A percentile compares a stretch with the other conserved stretches of the same genome.
Conservation (phyloP, 148 eudicot species). For the Diospyros kaki region DNA sequence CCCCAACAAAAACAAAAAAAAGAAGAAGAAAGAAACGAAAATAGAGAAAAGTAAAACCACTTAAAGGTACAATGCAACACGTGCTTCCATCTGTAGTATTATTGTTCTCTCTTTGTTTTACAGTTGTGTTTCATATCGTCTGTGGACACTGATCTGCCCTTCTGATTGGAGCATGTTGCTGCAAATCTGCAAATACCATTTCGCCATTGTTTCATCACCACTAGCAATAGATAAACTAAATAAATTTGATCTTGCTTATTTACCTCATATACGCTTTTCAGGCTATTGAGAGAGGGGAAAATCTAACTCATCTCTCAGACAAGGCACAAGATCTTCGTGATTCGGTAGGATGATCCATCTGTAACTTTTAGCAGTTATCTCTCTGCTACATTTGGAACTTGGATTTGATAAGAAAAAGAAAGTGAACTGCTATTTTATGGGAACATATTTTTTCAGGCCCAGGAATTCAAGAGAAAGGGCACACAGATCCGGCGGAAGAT, state of each 20-base stretch:
- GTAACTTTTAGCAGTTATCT: neutral
- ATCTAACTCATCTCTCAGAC: constrained; percentile 8
- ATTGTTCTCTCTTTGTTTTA: neutral
- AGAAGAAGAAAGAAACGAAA: too few relatives aligned
- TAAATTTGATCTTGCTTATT: neutral
- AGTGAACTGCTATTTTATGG: neutral
- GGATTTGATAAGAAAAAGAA: neutral
- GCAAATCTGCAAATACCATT: neutral
- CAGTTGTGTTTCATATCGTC: neutral
- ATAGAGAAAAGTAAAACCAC: too few relatives aligned
- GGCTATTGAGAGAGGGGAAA: constrained; percentile 23
- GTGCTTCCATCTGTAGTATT: neutral
- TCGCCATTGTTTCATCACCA: neutral
- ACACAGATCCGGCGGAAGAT: constrained; percentile 47
- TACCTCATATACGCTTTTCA: constrained; percentile 12
- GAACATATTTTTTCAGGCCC: constrained; percentile 27
- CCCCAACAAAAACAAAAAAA: too few relatives aligned
- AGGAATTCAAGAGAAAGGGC: constrained; percentile 31
- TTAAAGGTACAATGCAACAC: too few relatives aligned
- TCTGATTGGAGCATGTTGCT: neutral
- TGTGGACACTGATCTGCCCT: neutral
- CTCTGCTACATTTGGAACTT: neutral
- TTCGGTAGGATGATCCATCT: constrained; percentile 8
- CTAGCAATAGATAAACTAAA: neutral
- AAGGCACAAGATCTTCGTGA: constrained; percentile 18